Evolutionary conservation across 257 asterid species (phyloP).

Genomic region (Paraleonurus japonicus): DNA sequence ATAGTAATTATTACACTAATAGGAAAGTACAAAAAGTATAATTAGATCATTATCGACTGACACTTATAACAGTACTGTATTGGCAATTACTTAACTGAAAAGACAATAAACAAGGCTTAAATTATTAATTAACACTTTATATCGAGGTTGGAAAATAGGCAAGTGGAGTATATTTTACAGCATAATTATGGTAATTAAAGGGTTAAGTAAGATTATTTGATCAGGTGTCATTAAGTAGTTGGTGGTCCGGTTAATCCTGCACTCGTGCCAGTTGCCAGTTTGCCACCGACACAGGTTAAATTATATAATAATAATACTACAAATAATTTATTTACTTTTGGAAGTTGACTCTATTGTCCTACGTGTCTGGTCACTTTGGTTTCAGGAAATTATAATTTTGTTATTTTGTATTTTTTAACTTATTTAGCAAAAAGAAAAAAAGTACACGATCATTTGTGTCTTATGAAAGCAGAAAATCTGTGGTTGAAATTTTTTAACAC

Average conservation of each 20-base stretch:
- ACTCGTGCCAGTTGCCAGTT: constrained; percentile 31
- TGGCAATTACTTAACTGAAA: constrained; percentile 22
- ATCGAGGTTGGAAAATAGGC: constrained; percentile 3
- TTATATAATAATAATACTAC: neutral
- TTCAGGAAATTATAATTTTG: neutral
- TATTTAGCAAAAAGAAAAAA: neutral
- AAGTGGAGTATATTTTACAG: constrained; percentile 15
- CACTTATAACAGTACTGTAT: constrained; percentile 22
- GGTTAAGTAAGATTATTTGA: constrained; percentile 6
- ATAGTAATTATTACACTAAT: neutral
- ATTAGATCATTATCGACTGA: constrained; percentile 17
- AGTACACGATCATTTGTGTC: no score
- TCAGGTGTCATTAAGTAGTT: constrained; percentile 16
- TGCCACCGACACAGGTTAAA: constrained; percentile 34
- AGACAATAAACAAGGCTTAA: constrained; percentile 24
- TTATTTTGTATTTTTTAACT: neutral
- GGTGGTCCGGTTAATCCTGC: constrained; percentile 21
- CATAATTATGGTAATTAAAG: constrained; percentile 16
- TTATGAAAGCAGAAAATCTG: no score
- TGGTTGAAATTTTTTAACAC: no score
- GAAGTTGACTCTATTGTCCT: neutral
- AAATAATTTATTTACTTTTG: neutral
- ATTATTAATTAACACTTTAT: neutral
- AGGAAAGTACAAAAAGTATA: constrained; percentile 20
- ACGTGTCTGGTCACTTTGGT: constrained; percentile 1